Percentiles rank a stretch among this genome's conserved stretches.
These are phyloP conservation scores for Backusella psychrophila DNA, from an alignment of 192 early-diverging fungal genomes.

Conservation along the genomic window DNA sequence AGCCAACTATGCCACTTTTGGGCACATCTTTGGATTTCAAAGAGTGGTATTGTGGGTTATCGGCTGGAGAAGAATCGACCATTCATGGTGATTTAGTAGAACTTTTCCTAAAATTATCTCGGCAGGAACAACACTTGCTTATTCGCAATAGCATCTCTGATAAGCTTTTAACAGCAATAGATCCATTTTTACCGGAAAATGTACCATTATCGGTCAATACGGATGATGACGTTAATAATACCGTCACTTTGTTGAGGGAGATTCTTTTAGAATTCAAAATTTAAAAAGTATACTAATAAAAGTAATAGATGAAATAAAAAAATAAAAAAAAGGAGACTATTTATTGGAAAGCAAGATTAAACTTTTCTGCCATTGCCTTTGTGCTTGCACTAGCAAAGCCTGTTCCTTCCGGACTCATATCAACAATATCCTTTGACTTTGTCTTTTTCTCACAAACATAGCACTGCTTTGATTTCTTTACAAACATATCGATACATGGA, in stretches of 20 bases:
- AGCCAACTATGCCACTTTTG: constrained; percentile 1
- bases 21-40: constrained; percentile 5
- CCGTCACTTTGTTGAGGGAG: neutral
- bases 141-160: neutral
- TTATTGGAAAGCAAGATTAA: constrained; percentile 70
- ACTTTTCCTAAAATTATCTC: neutral
- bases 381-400: constrained; percentile 65
- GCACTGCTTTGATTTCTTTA: constrained; percentile 66
- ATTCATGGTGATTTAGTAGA: constrained; percentile 17
- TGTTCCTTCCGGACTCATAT: constrained; percentile 70
- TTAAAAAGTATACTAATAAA: neutral
- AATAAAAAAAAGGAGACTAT: neutral
- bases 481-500: constrained; percentile 63
- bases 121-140: neutral
- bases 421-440: constrained; percentile 67
- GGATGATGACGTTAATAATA: neutral
- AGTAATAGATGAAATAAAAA: too few relatives aligned
- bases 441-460: constrained; percentile 64
- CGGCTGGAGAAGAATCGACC: neutral
- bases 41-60: constrained; percentile 12
- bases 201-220: neutral
- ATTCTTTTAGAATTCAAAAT: neutral
- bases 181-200: neutral
- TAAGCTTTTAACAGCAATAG: neutral
- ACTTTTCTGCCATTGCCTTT: constrained; percentile 59